phyloP scores from a whole-genome alignment of 2,329 filamentous ascomycete genomes.

The Elsinoe australis region DNA sequence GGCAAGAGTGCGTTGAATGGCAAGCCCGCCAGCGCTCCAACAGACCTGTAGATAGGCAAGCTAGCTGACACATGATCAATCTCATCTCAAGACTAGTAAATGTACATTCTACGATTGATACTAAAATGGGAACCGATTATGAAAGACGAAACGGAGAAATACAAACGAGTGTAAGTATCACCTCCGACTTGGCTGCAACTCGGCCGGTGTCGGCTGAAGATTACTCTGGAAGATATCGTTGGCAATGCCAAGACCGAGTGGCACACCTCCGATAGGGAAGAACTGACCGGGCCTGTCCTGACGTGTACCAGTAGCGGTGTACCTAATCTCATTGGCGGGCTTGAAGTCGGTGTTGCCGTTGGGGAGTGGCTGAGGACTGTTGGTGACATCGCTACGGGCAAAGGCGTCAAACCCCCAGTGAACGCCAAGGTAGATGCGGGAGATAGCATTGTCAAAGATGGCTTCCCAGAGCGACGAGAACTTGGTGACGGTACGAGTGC shows the following conservation, averaged over 20 bases:
- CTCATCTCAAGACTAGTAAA: too few species aligned
- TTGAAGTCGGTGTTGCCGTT: constrained; percentile 6
- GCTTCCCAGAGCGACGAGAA: constrained; percentile 26
- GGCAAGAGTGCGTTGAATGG: too few species aligned
- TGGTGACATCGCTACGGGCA: constrained; percentile 14
- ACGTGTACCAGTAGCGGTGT: neutral
- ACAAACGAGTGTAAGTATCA: too few species aligned
- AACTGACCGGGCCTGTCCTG: neutral
- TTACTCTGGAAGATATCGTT: constrained; percentile 9
- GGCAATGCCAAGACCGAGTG: constrained; percentile 1
- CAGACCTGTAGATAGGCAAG: too few species aligned
- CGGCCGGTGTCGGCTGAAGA: neutral
- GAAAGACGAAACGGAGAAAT: too few species aligned
- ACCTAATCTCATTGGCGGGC: neutral
- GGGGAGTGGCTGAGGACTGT: neutral
- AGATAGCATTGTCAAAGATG: constrained; percentile 28
- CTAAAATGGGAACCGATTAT: too few species aligned
- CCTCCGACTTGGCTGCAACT: neutral
- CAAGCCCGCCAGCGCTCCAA: too few species aligned
- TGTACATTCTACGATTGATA: too few species aligned
- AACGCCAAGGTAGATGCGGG: constrained; percentile 27
- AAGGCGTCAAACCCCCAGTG: constrained; percentile 29
- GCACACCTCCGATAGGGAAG: constrained; percentile 7
- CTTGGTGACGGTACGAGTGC: constrained; percentile 22
- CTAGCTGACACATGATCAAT: too few species aligned